phyloP scores from a whole-genome alignment of 1,284 basidiomycete genomes.

The Wallemia ichthyophaga region DNA sequence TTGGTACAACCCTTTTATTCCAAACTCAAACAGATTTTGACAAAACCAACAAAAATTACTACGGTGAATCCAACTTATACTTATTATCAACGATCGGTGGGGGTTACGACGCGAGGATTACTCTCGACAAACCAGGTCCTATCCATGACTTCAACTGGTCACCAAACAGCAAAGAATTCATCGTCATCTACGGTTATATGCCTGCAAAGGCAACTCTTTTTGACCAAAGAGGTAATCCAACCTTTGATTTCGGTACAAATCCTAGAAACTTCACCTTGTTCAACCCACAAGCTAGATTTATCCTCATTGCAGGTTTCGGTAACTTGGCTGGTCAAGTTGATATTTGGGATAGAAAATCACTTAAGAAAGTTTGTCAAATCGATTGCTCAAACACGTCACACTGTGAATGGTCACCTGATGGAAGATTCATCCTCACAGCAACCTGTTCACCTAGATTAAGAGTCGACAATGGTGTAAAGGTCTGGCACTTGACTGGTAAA shows the following conservation, averaged over 20 bases:
- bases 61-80: conserved; percentile 87
- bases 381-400: conserved; percentile 75
- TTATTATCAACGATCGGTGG: conserved; percentile 78
- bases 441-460: conserved; percentile 75
- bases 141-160: conserved; percentile 93
- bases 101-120: conserved; percentile 59
- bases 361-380: conserved; percentile 56
- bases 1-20: conserved; percentile 43
- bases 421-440: conserved; percentile 70
- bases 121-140: conserved; percentile 36
- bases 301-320: conserved; percentile 78
- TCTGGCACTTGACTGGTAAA: conserved; percentile 74
- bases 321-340: conserved; percentile 84
- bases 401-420: conserved; percentile 87
- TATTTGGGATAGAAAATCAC: conserved; percentile 59
- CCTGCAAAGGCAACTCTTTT: conserved; percentile 77
- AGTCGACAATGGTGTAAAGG: conserved; percentile 86
- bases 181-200: conserved; percentile 90
- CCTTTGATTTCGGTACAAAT: conserved; percentile 68
- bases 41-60: conserved; percentile 88
- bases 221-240: conserved; percentile 56
- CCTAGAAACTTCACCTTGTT: conserved; percentile 79
- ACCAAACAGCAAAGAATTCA: conserved; percentile 89
- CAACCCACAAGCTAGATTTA: conserved; percentile 71
- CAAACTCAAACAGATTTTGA: conserved; percentile 89